A percentile compares a stretch with the other conserved stretches of the same genome.
These are phyloP conservation scores for Plasmodium gallinaceum DNA, from an alignment of 169 alveolate genomes.

Conservation along the genomic window DNA sequence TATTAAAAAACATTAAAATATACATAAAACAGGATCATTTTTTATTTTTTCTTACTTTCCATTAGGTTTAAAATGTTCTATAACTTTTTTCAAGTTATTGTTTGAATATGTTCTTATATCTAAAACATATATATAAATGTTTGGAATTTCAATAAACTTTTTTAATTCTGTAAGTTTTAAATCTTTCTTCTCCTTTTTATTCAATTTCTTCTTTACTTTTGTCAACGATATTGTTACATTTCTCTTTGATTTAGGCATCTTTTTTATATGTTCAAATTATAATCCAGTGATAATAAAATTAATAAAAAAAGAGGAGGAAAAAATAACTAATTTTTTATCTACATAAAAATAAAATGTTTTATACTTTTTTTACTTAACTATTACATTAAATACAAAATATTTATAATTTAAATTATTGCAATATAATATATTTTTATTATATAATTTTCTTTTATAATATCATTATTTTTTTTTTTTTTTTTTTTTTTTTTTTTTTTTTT, in stretches of 20 bases:
- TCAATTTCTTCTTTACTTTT: conserved; percentile 70
- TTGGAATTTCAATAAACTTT: conserved; percentile 47
- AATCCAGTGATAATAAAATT: no score
- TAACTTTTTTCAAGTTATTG: conserved; percentile 57
- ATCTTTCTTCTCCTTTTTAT: conserved; percentile 69
- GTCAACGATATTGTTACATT: conserved; percentile 61
- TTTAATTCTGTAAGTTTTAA: conserved; percentile 34
- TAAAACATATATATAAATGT: conserved; percentile 49
- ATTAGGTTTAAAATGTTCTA: conserved; percentile 69
- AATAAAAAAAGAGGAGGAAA: no score
- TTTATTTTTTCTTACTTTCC: conserved; percentile 34
- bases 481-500: no score
- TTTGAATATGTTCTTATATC: conserved; percentile 71
- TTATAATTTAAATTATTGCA: no score
- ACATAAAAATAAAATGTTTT: no score
- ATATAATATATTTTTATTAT: no score
- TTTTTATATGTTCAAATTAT: neutral
- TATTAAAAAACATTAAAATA: neutral
- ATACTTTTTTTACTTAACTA: no score
- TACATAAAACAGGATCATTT: neutral
- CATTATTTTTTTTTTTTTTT: no score
- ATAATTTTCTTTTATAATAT: no score
- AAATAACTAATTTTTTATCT: no score
- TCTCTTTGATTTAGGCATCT: conserved; percentile 77
- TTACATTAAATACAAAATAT: no score